Conservation (phyloP, 2,329 filamentous ascomycete species). For the Fonsecaea pugnacius region DNA sequence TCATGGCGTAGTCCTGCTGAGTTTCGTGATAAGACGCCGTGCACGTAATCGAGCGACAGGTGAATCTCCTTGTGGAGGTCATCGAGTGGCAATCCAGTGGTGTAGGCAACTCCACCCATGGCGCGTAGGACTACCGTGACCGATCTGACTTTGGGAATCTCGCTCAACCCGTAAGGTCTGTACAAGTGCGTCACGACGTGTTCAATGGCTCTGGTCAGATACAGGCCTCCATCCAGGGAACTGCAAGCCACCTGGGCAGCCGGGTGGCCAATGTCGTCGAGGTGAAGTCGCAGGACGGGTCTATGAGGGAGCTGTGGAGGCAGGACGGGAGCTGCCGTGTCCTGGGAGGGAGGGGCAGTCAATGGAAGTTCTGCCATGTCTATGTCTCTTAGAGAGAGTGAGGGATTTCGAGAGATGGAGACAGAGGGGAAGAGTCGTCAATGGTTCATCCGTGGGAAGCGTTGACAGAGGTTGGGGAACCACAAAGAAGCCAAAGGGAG, state of each 20-base stretch:
- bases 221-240: conserved; percentile 64
- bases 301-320: conserved; percentile 27
- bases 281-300: conserved; percentile 37
- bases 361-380: not conserved
- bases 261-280: conserved; percentile 55
- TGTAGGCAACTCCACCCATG: conserved; percentile 88
- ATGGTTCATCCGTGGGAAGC: not conserved
- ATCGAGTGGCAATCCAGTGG: conserved; percentile 77
- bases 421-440: not conserved
- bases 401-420: not conserved
- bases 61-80: conserved; percentile 91
- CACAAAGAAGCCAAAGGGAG: not conserved
- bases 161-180: conserved; percentile 41
- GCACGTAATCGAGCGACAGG: conserved; percentile 77
- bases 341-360: not conserved
- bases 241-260: conserved; percentile 70
- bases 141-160: conserved; percentile 68
- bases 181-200: conserved; percentile 78
- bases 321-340: conserved; percentile 19
- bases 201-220: conserved; percentile 66
- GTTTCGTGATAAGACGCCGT: conserved; percentile 27
- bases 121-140: conserved; percentile 80
- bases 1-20: conserved; percentile 52
- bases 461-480: not conserved
- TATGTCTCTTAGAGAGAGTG: not conserved